Percentiles rank a stretch among this genome's conserved stretches.
Evolutionary conservation across 2,329 filamentous ascomycete species (phyloP).

Genomic region (Phaeophleospora eucalypticola): DNA sequence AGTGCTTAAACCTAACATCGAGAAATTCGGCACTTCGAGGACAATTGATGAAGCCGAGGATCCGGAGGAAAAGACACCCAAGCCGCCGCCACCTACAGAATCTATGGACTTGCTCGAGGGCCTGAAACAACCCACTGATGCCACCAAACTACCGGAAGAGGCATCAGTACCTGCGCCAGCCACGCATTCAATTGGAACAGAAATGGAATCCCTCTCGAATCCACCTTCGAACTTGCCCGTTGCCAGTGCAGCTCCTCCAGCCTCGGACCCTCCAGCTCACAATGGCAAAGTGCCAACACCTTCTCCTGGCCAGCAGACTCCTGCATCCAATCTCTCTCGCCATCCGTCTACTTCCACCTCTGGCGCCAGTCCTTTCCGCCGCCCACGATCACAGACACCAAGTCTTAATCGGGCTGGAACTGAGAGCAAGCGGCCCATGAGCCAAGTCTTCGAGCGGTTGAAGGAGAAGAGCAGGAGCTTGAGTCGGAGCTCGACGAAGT

Average conservation of each 20-base stretch:
- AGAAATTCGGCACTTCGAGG: no score
- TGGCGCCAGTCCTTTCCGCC: conserved; percentile 5
- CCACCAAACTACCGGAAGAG: background rate
- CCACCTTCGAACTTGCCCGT: background rate
- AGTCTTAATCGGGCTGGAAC: background rate
- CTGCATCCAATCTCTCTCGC: background rate
- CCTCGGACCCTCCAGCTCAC: background rate
- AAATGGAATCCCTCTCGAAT: background rate
- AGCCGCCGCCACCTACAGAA: background rate
- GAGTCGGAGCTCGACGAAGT: conserved; percentile 9
- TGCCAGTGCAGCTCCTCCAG: background rate
- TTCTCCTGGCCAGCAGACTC: background rate
- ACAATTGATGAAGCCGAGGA: no score
- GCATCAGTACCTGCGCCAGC: background rate
- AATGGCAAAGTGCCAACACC: background rate
- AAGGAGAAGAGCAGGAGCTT: conserved; percentile 13
- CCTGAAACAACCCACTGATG: no score
- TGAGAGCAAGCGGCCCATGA: conserved; percentile 11
- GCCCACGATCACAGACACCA: conserved; percentile 5
- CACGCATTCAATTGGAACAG: background rate
- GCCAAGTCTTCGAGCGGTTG: conserved; percentile 16
- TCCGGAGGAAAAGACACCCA: background rate
- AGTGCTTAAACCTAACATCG: no score
- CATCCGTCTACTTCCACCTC: conserved; percentile 1
- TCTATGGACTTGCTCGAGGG: background rate